Evolutionary conservation across 345 rosid species (phyloP), one percentile per base, ranked within the genome.

Genomic region (Durio zibethinus): DNA sequence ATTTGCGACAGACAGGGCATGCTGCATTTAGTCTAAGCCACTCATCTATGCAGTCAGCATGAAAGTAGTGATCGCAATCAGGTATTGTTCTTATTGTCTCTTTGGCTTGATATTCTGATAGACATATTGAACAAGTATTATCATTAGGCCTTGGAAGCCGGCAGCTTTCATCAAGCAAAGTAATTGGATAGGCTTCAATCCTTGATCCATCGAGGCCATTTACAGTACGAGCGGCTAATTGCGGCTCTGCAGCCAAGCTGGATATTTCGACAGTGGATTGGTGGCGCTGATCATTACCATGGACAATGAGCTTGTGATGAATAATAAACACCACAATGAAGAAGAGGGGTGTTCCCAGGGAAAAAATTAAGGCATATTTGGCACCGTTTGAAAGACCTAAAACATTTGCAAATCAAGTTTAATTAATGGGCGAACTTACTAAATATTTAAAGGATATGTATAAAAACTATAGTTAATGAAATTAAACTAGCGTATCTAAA

Each of bases 41-140:
- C 79, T 83, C 90, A 62, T 89, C 92, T 10, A 91, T 78, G 79
- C 95, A 87, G 5, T 38, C 67, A 0, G 80, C 86, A 21, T 91
- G 95, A 64, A 86, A 89, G 80, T 85, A 91, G 70, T 91, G 95
- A 60, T 78, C 38, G 79, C 92, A 91, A 35, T 87, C 83, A 0
- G 95, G 93, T 42, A 91, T 82, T 0, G 90, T 84, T 77, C 90
- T 81, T 7, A 88, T 35, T 0, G 56, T 84, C 69, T 91, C 95
- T n/a, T 83, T 71, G 7, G 92, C 77, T 62, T 86, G 78, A 63
- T 91, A 88, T 29, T 91, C 91, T 0, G 77, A 78, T 11, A 89
- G 61, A 40, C 95, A 89, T 62, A 89, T 87, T 0, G 92, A 72
- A 63, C 95, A 91, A 10, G 77, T 81, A 72, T 64, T 86, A 47